Evolutionary conservation across 306 rosid species (phyloP).

Genomic region (Senna siamea): DNA sequence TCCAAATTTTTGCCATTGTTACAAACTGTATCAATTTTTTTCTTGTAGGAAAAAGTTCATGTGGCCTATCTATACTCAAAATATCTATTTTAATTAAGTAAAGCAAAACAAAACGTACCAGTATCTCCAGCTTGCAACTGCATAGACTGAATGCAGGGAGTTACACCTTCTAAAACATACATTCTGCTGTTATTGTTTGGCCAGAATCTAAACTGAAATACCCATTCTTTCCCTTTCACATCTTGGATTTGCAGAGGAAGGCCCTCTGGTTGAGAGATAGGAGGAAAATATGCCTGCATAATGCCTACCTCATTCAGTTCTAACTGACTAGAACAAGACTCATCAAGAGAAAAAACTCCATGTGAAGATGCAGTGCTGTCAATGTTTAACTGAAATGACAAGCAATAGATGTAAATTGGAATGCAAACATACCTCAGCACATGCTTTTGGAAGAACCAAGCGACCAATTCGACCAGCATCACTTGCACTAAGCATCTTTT

Average conservation of each 20-base stretch:
- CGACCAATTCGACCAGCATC: slow-evolving; percentile 99
- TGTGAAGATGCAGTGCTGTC: not conserved
- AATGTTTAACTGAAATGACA: slow-evolving; percentile 33
- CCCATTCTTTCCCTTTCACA: slow-evolving; percentile 97
- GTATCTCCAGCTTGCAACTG: slow-evolving; percentile 99
- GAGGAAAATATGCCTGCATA: slow-evolving; percentile 94
- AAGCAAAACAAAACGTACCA: slow-evolving; percentile 54
- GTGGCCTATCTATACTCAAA: slow-evolving; percentile 33
- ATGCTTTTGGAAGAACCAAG: slow-evolving; percentile 96
- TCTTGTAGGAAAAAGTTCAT: not conserved
- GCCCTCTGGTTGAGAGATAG: slow-evolving; percentile 99
- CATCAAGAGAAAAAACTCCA: slow-evolving; percentile 17
- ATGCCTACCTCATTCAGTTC: slow-evolving; percentile 40
- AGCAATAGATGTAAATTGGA: slow-evolving; percentile 15
- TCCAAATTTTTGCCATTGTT: slow-evolving; percentile 1
- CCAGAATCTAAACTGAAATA: slow-evolving; percentile 99
- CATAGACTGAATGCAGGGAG: slow-evolving; percentile 99
- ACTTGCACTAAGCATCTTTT: slow-evolving; percentile 99
- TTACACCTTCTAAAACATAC: slow-evolving; percentile 98
- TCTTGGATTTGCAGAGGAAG: slow-evolving; percentile 98
- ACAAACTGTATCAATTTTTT: not conserved
- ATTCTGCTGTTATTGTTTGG: slow-evolving; percentile 99
- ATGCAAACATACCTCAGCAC: slow-evolving; percentile 82
- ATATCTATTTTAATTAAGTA: slow-evolving; percentile 11
- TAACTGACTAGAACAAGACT: slow-evolving; percentile 13